Evolutionary conservation across 2,329 filamentous ascomycete species (phyloP), one percentile per base, ranked within the genome.

Genomic region (Xylaria sp.): DNA sequence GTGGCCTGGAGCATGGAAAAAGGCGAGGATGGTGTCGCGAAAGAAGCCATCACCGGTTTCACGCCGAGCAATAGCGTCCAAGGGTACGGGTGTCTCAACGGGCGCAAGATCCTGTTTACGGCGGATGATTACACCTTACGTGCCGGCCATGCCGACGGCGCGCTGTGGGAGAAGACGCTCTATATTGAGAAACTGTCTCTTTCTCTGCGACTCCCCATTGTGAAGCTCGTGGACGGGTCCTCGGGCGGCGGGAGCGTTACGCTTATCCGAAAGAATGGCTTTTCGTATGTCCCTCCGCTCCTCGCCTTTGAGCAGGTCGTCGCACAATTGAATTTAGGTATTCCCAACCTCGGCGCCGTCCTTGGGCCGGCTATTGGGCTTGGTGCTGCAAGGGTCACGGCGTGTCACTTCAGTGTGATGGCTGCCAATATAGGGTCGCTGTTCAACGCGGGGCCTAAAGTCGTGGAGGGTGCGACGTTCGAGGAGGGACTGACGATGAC

Each of bases 191-290:
- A 70, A 24, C 50, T 70, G 5, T 34, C 68, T n/a, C 54, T 70
- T n/a, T 68, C 68, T 21, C 12, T 70, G 48, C 61, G 68, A 1
- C 58, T 70, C 12, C 68, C 68, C 12, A 70, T 70, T 19, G 55
- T 70, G n/a, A 70, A 70, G 48, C 68, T 70, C 12, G 68, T 70
- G 14, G 68, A 70, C 24, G 68, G 68, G 4, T 70, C 68, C 9
- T 70, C 68, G 30, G 68, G 68, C 8, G 68, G 68, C 7, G 68
- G 68, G 12, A 68, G 65, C 19, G 68, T 70, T 3, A 70, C 68
- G 19, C 65, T 34, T 6, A 70, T 70, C 39, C 47, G 51, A 14
- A 59, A 65, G 56, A 9, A 65, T 12, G 65, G 65, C 6, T 70
- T 60, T n/a, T 68, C 65, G 1, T 69, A 70, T 39, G 65, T 70